Conservation (phyloP, 495 filamentous ascomycete species). For the Physcia stellaris region DNA sequence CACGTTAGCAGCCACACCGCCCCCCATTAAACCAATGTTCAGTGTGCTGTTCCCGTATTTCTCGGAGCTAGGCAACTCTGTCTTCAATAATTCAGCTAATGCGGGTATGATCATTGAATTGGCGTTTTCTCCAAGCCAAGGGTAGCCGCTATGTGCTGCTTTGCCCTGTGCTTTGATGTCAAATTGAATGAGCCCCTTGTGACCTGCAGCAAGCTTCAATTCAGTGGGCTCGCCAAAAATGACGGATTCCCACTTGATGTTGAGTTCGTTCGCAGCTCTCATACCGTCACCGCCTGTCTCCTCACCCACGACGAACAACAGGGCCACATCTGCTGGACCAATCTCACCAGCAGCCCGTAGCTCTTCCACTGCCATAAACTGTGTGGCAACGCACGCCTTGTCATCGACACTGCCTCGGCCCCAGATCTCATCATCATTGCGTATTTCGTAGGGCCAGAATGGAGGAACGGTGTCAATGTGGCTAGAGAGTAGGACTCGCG, state of each 20-base stretch:
- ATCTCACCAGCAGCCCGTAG: slow-evolving; percentile 34
- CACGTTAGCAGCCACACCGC: slow-evolving; percentile 81
- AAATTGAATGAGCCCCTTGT: slow-evolving; percentile 68
- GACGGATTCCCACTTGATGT: slow-evolving; percentile 43
- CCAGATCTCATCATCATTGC: slow-evolving; percentile 37
- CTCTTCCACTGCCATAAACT: slow-evolving; percentile 52
- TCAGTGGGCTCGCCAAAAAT: slow-evolving; percentile 92
- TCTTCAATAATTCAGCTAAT: slow-evolving; percentile 43
- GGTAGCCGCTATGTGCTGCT: slow-evolving; percentile 82
- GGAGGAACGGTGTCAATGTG: slow-evolving; percentile 62
- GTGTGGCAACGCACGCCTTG: slow-evolving; percentile 75
- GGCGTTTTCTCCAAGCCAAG: slow-evolving; percentile 68
- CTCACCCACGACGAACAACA: slow-evolving; percentile 86
- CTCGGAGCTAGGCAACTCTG: slow-evolving; percentile 54
- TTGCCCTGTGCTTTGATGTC: slow-evolving; percentile 53
- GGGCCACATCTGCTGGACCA: slow-evolving; percentile 35
- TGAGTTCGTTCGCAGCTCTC: slow-evolving; percentile 42
- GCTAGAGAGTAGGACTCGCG: slow-evolving; percentile 56
- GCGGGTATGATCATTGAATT: slow-evolving; percentile 60
- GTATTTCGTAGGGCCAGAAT: slow-evolving; percentile 42
- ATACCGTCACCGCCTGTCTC: slow-evolving; percentile 78
- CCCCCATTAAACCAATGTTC: slow-evolving; percentile 66
- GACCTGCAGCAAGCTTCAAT: slow-evolving; percentile 68
- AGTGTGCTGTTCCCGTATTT: slow-evolving; percentile 77
- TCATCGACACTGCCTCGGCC: slow-evolving; percentile 84